Evolutionary conservation across 192 early-diverging fungal genomes (phyloP), one percentile per base, ranked within the genome.

Genomic region (Coemansia sp.): DNA sequence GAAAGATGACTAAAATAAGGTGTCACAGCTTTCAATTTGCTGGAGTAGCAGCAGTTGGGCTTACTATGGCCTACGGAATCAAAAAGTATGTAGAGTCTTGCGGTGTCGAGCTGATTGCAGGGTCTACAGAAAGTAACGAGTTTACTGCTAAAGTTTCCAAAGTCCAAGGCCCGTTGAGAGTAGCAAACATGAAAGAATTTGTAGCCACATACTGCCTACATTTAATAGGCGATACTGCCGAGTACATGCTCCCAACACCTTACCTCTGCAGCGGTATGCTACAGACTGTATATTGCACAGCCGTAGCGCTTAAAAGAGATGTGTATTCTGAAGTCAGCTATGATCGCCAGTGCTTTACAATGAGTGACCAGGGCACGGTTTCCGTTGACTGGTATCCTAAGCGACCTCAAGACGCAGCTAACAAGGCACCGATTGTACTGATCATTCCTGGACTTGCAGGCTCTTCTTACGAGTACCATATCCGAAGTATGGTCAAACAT

Each of bases 391-490:
- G 92, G 93, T 77, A 78, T 14, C 84, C 83, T 5, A 46, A 59
- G 1, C n/a, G n/a, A n/a, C n/a, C n/a, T n/a, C n/a, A n/a, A n/a
- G n/a, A n/a, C n/a, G n/a, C n/a, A n/a, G n/a, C n/a, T n/a, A n/a
- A n/a, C 17, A 61, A 63, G 27, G 78, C 72, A 6, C 89, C 91
- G 0, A 87, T 85, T 24, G 61, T 88, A 13, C 68, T 98, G 9
- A 68, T 92, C 17, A 67, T 91, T 27, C 86, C 94, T 58, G 93
- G 93, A 2, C 70, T 95, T 15, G 94, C 91, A 17, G 95, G 95
- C 17, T 91, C 91, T 26, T 88, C 86, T n/a, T 83, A 91, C 43
- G 43, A 45, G 3, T 27, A 26, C 26, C 43, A 25, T n/a, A 45
- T 45, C 25, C 43, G 43, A 11, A 14, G 22, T 11, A 5, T 45